Evolutionary conservation across 2,329 filamentous ascomycete genomes (phyloP), one percentile per base, ranked within the genome.

Genomic region (Beauveria medogensis): DNA sequence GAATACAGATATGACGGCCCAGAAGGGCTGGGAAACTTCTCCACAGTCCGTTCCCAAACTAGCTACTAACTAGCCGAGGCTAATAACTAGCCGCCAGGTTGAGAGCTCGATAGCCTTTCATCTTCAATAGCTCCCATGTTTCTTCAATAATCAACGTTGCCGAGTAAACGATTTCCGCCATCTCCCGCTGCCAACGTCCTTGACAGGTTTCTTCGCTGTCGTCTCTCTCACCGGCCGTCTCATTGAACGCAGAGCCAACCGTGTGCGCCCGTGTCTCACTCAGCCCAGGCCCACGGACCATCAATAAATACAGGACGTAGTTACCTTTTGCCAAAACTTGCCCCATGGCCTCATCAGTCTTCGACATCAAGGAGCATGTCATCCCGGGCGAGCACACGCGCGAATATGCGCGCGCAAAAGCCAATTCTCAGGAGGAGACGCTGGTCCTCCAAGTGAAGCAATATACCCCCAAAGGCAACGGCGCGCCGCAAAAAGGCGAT

Each of bases 391-490:
- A 91, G 65, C 89, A 97, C 73, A 88, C 96, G 64, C 83, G 92
- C 64, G 90, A 95, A 70, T 96, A 91, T 70, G 80, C 89, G 7
- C 83, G 84, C 59, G 89, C 89, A 14, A 91, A 89, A 2, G 81
- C 86, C 3, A 79, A 82, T 60, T 83, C 82, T 14, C 89, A 95
- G 67, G 88, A 96, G 65, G 89, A 93, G 63, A 79, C 83, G 6
- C 78, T 97, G 3, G 75, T 85, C 59, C 75, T 97, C 5, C 84
- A 86, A 9, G 82, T 97, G 58, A 97, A 96, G 78, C 91, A 97
- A 71, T 97, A 97, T 71, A 89, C 83, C 0, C 92, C 92, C 1
- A 77, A 84, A 60, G 82, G 87, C 69, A 92, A 92, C 67, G 80
- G 78, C 0, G 73, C 77, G 26, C 88, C 91, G 0, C 79, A 84